Base-by-base conservation (phyloP, 495 filamentous ascomycete species). In the Penicillium coffeae region DNA sequence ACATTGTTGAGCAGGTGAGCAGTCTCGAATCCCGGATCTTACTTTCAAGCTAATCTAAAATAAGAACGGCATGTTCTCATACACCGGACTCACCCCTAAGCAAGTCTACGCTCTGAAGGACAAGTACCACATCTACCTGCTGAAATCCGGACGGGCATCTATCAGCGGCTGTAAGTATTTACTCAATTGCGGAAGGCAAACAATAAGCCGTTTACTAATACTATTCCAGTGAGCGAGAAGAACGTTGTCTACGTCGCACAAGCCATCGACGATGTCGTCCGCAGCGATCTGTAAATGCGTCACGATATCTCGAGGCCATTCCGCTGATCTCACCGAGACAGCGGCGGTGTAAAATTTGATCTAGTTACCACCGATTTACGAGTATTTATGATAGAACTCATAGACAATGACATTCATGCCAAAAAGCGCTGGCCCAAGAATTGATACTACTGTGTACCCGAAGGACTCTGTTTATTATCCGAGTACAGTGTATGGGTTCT, bases 61-160 rank as follows among this genome's bases (percentile, higher is more conserved):
- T n/a, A 42, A 78, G 72, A 76, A 69, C 43, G 75, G 75, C 25
- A 78, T 78, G 75, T 78, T 78, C 54, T 75, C 71, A 35, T 75
- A 75, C 60, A 77, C 74, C 16, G 73, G 73, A 35, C 59, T 76
- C 2, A 71, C 68, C 35, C 64, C 66, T 21, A 63, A 67, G 33
- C 73, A 76, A 61, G 69, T 74, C 46, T 58, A 69, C 44, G 61
- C 60, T 20, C 58, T 74, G 51, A 73, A 72, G 60, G 71, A 74
- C 27, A 71, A 68, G 49, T 76, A 70, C 62, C 72, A 76, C 63
- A 59, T 76, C 51, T 76, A 76, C 65, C 56, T 76, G 36, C 65
- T 76, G 50, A 70, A 71, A 52, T 74, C 71, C 21, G 71, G 72
- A 41, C 65, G 72, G 48, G 70, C 69, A 19, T 75, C 72, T 19